phyloP scores from a whole-genome alignment of 768 basidiomycete species.

The Amanita pseudoporphyria region DNA sequence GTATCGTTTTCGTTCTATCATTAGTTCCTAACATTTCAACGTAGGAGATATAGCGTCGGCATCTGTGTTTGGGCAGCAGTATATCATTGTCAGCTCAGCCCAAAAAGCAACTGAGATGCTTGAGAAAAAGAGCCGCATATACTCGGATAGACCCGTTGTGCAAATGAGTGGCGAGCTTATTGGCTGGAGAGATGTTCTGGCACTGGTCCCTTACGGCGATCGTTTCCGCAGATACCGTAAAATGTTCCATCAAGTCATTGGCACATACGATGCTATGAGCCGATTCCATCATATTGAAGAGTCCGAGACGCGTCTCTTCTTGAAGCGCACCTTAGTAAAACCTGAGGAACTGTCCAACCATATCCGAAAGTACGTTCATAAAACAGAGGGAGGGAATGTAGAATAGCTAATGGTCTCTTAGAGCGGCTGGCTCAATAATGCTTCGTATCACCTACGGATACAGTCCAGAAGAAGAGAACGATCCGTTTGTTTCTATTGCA shows the following conservation, averaged over 20 bases:
- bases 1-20: too few species aligned
- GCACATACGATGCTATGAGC: slow-evolving; percentile 26
- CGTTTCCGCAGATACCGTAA: slow-evolving; percentile 32
- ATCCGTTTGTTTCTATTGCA: slow-evolving; percentile 21
- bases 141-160: slow-evolving; percentile 43
- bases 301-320: slow-evolving; percentile 27
- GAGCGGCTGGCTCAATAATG: slow-evolving; percentile 13
- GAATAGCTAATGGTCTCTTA: background rate
- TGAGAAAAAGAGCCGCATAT: slow-evolving; percentile 39
- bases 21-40: background rate
- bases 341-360: slow-evolving; percentile 25
- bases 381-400: background rate
- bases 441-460: slow-evolving; percentile 23
- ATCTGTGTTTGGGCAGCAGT: slow-evolving; percentile 9
- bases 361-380: slow-evolving; percentile 24
- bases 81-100: slow-evolving; percentile 34
- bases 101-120: slow-evolving; percentile 37
- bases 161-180: slow-evolving; percentile 34
- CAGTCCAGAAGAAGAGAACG: slow-evolving; percentile 18
- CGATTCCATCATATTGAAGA: slow-evolving; percentile 30
- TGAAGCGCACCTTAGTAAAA: slow-evolving; percentile 25
- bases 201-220: slow-evolving; percentile 26
- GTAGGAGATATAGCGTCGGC: slow-evolving; percentile 3
- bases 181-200: slow-evolving; percentile 28
- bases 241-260: slow-evolving; percentile 32